Percentiles rank a stretch among this genome's conserved stretches.
Conservation (phyloP, 345 rosid species). For the Citrus inodora region DNA sequence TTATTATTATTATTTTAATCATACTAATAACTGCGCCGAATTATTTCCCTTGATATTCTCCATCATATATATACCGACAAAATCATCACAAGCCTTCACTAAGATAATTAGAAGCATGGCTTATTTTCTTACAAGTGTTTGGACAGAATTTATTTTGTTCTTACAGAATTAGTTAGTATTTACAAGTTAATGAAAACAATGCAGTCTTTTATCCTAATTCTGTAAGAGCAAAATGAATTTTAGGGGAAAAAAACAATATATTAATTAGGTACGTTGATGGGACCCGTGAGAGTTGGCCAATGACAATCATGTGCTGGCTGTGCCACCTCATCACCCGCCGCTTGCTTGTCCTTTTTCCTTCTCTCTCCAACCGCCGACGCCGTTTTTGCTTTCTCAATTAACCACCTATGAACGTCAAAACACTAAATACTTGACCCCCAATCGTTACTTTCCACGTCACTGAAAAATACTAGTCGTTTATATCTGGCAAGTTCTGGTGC, state of each 20-base stretch:
- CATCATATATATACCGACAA: too few species aligned
- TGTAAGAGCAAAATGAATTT: background rate
- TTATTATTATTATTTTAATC: too few species aligned
- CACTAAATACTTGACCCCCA: background rate
- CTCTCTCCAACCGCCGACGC: slow-evolving; percentile 5
- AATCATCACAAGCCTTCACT: too few species aligned
- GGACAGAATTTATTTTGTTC: too few species aligned
- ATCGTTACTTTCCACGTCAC: background rate
- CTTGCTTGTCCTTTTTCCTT: slow-evolving; percentile 7
- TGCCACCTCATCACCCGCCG: slow-evolving; percentile 23
- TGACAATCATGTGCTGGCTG: slow-evolving; percentile 10
- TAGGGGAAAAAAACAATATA: background rate
- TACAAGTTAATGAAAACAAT: too few species aligned
- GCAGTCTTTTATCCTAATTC: too few species aligned
- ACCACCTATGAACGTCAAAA: background rate
- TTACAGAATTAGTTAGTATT: too few species aligned
- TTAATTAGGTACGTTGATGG: background rate
- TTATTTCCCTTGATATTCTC: background rate
- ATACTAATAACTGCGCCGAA: background rate
- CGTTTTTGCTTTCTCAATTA: background rate
- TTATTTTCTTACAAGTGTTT: too few species aligned
- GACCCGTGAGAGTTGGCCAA: slow-evolving; percentile 16
- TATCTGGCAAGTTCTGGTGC: background rate
- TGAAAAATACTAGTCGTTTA: fast-evolving
- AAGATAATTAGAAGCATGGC: too few species aligned